phyloP scores from a whole-genome alignment of 306 rosid species.

The Gillenia trifoliata region DNA sequence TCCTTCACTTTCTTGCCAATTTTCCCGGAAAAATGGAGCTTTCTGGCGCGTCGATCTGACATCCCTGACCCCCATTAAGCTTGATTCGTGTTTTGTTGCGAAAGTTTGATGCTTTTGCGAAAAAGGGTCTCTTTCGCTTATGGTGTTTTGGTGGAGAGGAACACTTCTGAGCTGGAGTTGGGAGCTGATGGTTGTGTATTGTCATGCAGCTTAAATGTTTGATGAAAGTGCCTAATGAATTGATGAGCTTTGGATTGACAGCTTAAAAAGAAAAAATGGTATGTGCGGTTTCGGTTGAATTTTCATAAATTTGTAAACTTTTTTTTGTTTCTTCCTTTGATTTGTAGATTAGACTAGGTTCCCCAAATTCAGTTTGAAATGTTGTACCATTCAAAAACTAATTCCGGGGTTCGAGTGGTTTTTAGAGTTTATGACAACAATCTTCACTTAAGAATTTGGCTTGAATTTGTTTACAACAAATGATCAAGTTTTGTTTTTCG shows the following conservation, averaged over 20 bases:
- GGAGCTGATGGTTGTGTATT: constrained; percentile 12
- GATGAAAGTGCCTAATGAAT: constrained; percentile 23
- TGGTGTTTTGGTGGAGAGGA: constrained; percentile 9
- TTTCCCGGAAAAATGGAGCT: constrained; percentile 16
- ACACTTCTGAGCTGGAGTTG: constrained; percentile 13
- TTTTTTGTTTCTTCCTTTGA: background rate
- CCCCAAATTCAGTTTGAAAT: background rate
- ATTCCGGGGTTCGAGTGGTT: background rate
- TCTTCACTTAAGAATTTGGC: background rate
- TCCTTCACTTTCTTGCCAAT: constrained; percentile 7
- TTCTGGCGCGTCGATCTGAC: constrained; percentile 1
- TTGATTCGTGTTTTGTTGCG: background rate
- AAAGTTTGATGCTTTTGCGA: constrained; percentile 15
- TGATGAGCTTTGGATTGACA: constrained; percentile 25
- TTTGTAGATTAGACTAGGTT: background rate
- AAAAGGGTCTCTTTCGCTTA: constrained; percentile 12
- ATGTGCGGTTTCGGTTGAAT: constrained; percentile 2
- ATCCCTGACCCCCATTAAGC: constrained; percentile 14
- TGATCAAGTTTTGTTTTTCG: background rate
- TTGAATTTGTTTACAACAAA: background rate
- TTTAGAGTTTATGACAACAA: background rate
- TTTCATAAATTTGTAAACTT: too few species aligned
- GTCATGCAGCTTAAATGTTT: constrained; percentile 20
- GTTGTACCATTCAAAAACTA: background rate
- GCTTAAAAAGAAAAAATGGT: constrained; percentile 43